Evolutionary conservation across 345 rosid species (phyloP), one percentile per base, ranked within the genome.

Genomic region (Arabidopsis thaliana): DNA sequence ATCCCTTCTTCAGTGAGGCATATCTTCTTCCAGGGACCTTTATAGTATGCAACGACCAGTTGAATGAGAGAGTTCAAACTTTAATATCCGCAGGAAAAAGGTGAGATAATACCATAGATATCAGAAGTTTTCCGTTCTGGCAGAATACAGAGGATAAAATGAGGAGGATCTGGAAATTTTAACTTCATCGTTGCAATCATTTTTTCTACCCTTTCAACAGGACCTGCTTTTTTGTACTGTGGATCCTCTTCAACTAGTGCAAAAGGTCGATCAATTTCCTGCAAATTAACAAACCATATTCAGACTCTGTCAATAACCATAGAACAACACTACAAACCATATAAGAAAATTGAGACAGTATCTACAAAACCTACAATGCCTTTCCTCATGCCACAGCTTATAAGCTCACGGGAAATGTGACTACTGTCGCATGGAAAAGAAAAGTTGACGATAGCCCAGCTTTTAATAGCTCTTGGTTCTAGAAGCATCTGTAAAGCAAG

Each of bases 21-120:
- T 71, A 58, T 85, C 80, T 84, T 90, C 84, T 92, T 95, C 97
- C 97, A 92, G 52, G 97, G 98, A 49, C 98, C 97, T 89, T 71
- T 28, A 63, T 20, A 78, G 75, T 62, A 48, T 48, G 66, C 30
- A 61, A 44, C 34, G 56, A 65, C 48, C 50, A 51, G 82, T 78
- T 53, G 16, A 25, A 57, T 59, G 8, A 60, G 22, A 48, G 58
- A 41, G 73, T 45, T 52, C 58, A 65, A 59, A 63, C 40, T 36
- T 32, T 20, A 77, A 52, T 49, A 33, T 41, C 25, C 23, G 57
- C 34, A 69, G 69, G 74, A 37, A 45, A 34, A 22, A 72, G 34
- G 32, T 57, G 48, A 78, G 41, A 69, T 36, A 77, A 30, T 73
- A 90, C 99, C 94, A 82, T 92, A 95, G 65, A 95, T 81, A 63